phyloP scores from a whole-genome alignment of 139 green algal species.

The Chlorella vulgaris region DNA sequence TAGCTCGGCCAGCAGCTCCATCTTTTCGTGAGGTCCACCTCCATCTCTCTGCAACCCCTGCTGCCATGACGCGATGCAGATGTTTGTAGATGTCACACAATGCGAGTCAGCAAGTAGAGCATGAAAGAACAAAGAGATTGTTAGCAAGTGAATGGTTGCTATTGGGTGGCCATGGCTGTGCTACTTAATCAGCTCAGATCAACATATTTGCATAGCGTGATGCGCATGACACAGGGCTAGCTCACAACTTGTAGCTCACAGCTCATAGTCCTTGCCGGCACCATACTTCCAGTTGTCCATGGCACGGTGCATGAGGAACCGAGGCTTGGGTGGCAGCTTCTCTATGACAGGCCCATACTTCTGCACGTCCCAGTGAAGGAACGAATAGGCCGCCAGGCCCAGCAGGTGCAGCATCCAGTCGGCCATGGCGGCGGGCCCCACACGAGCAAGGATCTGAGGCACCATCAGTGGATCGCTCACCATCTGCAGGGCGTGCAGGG shows the following conservation, averaged over 20 bases:
- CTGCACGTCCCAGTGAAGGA: conserved; percentile 31
- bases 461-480: conserved; percentile 65
- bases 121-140: too few species aligned
- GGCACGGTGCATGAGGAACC: conserved; percentile 32
- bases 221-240: too few species aligned
- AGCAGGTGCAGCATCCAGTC: conserved; percentile 74
- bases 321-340: conserved; percentile 17
- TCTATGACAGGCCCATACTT: conserved; percentile 27
- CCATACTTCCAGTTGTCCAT: conserved; percentile 50
- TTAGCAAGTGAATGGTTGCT: too few species aligned
- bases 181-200: too few species aligned
- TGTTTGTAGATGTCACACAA: neutral
- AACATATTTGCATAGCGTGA: too few species aligned
- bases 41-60: too few species aligned
- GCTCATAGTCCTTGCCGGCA: conserved; percentile 42
- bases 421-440: conserved; percentile 58
- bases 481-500: conserved; percentile 39
- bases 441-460: conserved; percentile 62
- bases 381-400: conserved; percentile 59
- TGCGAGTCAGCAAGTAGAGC: too few species aligned
- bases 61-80: neutral
- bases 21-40: neutral
- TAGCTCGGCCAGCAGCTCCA: conserved; percentile 19
- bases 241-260: neutral
- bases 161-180: too few species aligned